Conservation (phyloP, 768 basidiomycete species). For the Leccinum aurantiacum region DNA sequence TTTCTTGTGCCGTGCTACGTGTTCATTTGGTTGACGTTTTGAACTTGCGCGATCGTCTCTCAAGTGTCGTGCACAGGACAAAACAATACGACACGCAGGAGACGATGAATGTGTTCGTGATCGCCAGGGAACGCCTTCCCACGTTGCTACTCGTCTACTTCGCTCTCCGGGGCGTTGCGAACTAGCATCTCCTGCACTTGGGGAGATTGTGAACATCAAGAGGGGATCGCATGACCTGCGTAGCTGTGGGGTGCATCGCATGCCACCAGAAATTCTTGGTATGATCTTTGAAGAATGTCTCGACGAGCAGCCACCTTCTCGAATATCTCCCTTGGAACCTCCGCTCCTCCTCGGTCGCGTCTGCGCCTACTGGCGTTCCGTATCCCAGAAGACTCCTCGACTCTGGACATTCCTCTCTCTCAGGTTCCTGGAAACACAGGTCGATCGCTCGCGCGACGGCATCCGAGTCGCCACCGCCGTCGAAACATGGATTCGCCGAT, state of each 20-base stretch:
- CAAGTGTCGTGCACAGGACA: slow-evolving; percentile 3
- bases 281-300: slow-evolving; percentile 27
- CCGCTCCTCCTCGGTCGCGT: slow-evolving; percentile 29
- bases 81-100: background rate
- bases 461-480: slow-evolving; percentile 14
- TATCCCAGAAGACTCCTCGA: slow-evolving; percentile 15
- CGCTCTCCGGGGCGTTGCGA: background rate
- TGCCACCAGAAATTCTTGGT: slow-evolving; percentile 41
- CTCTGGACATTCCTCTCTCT: slow-evolving; percentile 30
- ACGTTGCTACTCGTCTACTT: background rate
- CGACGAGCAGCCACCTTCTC: slow-evolving; percentile 1
- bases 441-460: slow-evolving; percentile 22
- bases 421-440: slow-evolving; percentile 20
- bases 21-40: background rate
- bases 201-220: background rate
- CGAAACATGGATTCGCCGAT: slow-evolving; percentile 26
- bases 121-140: background rate
- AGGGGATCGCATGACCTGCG: background rate
- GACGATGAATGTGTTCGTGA: background rate
- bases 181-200: background rate
- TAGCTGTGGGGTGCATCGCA: slow-evolving; percentile 6
- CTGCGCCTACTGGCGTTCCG: slow-evolving; percentile 28
- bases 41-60: background rate
- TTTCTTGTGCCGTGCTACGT: background rate
- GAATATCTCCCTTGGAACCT: slow-evolving; percentile 5